Base-by-base conservation (phyloP, 768 basidiomycete species). In the Boletus sensibilis region DNA sequence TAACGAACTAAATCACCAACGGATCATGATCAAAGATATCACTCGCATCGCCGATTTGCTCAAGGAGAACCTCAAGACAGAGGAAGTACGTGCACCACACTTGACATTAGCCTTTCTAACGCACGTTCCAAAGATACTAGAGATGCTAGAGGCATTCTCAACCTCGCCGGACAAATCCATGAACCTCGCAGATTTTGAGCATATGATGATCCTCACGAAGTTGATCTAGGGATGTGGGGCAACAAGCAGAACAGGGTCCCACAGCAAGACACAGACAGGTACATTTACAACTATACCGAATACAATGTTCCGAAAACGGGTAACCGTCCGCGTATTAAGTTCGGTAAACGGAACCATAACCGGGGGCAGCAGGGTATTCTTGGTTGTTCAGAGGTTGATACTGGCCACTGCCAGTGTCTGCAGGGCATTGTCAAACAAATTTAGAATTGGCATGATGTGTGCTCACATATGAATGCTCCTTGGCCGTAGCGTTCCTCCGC, bases 111-210 rank as follows among this genome's bases (percentile, higher is more conserved):
- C 40, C 21, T 40, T 40, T 12, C 53, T 57, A n/a, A 62, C 39
- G 47, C 5, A 25, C n/a, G n/a, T 13, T 52, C 42, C 29, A 52
- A 40, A 92, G 91, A 85, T 90, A 62, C 62, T 86, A 3, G 89
- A 92, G 55, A 93, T 92, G 90, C 75, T 94, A 1, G 79, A 82
- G n/a, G 78, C 79, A 50, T 93, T 90, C 65, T 89, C 91, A 1
- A 83, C 80, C 0, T 80, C 83, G 0, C 73, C 80, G 0, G 90
- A 92, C 69, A 85, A 84, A 66, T 80, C 87, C 4, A 79, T 93
- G 76, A 72, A 70, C 53, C 75, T 92, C 34, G 69, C 74, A 14
- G 89, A 92, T 68, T 94, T 94, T 63, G 82, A 84, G 60, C 74
- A 75, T 21, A 90, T 94, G 83, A 90, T 92, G 85, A 68, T 84